Evolutionary conservation across 108 stramenopile genomes (phyloP), one percentile per base, ranked within the genome.

Genomic region (Craspedostauros australis): DNA sequence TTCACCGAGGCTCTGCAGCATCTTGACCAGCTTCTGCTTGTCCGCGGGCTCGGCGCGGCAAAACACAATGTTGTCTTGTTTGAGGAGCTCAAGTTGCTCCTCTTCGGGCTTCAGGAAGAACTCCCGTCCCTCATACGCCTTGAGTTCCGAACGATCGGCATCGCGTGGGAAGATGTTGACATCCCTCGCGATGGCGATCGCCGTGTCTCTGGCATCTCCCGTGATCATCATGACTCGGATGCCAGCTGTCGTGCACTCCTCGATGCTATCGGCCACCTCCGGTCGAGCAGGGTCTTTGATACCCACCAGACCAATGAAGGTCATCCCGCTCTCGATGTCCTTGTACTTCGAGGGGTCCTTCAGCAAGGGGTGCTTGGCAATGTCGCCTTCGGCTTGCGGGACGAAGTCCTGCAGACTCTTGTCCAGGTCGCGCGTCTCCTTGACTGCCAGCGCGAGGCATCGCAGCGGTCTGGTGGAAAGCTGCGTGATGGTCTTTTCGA

Each of bases 161-260:
- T 60, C 40, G 14, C 60, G 46, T 3, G 77, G 66, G 61, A 91
- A 72, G 37, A 86, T 85, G 51, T 82, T 81, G 11, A 86, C 83
- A 50, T 87, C 88, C 64, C 62, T 57, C 73, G 68, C 68, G 41
- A 69, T 60, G n/a, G 68, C 96, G 21, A 94, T 65, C 5, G 99
- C 99, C 25, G 99, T 99, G 38, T 95, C 97, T 30, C 72, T 75
- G 36, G 93, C 86, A 78, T 99, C 97, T 4, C 99, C 99, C 5
- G 99, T 99, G 46, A 99, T 98, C 88, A 98, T 96, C 39, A 97
- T 91, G 14, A 99, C 95, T 19, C 99, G 89, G 23, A 99, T 89
- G 19, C 99, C 99, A 6, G 96, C 97, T 28, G 68, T 50, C 25
- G 75, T 65, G 58, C 99, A 99, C 60, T 71, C 41, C 15, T 46